Conservation (phyloP, 169 alveolate genomes). For the Eimeria tenella region DNA sequence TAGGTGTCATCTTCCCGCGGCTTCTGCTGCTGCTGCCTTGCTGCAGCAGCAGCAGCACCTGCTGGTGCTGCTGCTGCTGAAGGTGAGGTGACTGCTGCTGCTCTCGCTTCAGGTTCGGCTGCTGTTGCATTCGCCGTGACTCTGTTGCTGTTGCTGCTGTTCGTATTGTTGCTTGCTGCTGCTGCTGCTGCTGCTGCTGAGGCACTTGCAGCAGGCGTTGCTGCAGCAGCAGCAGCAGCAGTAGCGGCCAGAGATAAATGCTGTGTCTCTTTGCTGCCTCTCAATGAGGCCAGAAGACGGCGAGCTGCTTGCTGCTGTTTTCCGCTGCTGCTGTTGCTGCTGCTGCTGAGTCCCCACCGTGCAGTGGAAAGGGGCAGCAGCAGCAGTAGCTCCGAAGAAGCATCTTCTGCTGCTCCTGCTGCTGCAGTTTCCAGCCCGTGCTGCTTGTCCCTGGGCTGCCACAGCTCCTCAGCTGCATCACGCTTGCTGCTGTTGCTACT, state of each 20-base stretch:
- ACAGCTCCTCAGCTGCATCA: not conserved
- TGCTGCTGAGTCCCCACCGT: constrained; percentile 39
- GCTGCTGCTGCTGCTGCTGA: constrained; percentile 27
- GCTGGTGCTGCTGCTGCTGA: not conserved
- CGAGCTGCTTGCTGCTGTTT: not conserved
- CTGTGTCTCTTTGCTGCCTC: not conserved
- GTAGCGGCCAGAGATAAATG: not conserved
- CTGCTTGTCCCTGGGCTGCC: not conserved
- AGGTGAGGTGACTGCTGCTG: not conserved
- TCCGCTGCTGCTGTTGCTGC: constrained; percentile 20
- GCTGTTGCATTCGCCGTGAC: not conserved
- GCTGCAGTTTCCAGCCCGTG: not conserved
- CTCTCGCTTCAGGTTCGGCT: not conserved
- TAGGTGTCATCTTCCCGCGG: not conserved
- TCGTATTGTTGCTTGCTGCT: constrained; percentile 26
- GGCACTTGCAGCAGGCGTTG: not conserved
- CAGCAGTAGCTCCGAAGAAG: not conserved
- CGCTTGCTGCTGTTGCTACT: not conserved
- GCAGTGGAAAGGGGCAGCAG: constrained; percentile 28
- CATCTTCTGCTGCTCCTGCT: constrained; percentile 12
- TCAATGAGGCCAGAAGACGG: not conserved
- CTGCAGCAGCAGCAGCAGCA: constrained; percentile 11
- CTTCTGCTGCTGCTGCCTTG: not conserved
- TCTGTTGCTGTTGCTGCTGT: not conserved
- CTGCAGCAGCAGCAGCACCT: not conserved